Conservation (phyloP, 139 green algal genomes). For the Tetraselmis striata region DNA sequence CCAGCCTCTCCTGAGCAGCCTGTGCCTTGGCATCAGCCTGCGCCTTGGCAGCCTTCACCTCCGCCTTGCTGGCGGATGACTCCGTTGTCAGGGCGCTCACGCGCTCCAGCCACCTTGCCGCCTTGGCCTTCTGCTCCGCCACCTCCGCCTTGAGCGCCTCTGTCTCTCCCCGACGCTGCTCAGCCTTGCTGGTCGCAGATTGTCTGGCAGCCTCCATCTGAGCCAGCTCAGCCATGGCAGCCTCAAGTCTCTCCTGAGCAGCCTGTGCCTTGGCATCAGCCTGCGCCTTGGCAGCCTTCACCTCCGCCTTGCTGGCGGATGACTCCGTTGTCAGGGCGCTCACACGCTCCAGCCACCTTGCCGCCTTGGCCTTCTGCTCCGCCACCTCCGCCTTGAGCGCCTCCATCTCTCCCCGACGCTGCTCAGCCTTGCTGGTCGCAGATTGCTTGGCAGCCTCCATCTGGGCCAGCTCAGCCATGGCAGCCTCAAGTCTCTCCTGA, state of each 20-base stretch:
- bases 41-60: not conserved
- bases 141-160: not conserved
- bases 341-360: not conserved
- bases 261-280: not conserved
- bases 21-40: not conserved
- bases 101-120: not conserved
- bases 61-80: not conserved
- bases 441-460: not conserved
- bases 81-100: not conserved
- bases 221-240: not conserved
- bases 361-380: not conserved
- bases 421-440: not conserved
- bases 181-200: not conserved
- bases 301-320: not conserved
- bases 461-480: not conserved
- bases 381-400: not conserved
- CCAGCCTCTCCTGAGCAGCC: not conserved
- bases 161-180: not conserved
- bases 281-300: not conserved
- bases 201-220: not conserved
- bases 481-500: not conserved
- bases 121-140: not conserved
- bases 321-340: not conserved
- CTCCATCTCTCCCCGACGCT: not conserved
- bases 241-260: not conserved